Conservation (phyloP, 768 basidiomycete species). For the Butyriboletus loyo region DNA sequence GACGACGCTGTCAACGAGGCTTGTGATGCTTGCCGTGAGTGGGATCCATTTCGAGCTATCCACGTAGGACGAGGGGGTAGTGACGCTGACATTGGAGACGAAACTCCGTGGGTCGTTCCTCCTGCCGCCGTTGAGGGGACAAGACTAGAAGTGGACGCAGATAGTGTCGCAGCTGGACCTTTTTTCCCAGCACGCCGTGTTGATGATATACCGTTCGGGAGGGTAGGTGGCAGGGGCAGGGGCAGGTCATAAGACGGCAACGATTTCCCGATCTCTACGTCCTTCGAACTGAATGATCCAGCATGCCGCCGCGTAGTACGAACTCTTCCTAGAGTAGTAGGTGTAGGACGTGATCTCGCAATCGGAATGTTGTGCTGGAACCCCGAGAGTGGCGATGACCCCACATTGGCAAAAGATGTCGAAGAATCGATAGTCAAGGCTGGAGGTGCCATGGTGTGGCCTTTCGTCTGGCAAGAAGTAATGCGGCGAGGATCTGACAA, state of each 20-base stretch:
- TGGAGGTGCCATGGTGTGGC: conserved; percentile 27
- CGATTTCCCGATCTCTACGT: conserved; percentile 84
- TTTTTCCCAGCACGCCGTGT: conserved; percentile 51
- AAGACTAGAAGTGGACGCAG: conserved; percentile 23
- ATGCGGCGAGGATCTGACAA: conserved; percentile 46
- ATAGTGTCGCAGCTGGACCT: conserved; percentile 38
- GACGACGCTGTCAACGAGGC: conserved; percentile 41
- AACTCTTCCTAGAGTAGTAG: conserved; percentile 35
- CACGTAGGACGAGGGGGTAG: conserved; percentile 11
- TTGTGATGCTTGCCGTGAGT: conserved; percentile 45
- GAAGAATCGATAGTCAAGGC: conserved; percentile 19
- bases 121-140: conserved; percentile 6
- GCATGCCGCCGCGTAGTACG: conserved; percentile 77
- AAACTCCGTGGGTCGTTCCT: conserved; percentile 3
- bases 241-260: conserved; percentile 61
- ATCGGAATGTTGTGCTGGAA: conserved; percentile 26
- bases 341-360: conserved; percentile 28
- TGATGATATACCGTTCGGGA: conserved; percentile 28
- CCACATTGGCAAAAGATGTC: conserved; percentile 28
- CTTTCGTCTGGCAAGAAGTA: conserved; percentile 29
- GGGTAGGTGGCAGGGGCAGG: conserved; percentile 23
- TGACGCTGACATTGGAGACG: conserved; percentile 9
- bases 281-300: conserved; percentile 92
- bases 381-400: conserved; percentile 22
- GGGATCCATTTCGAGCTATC: conserved; percentile 18